Conservation (phyloP, 768 basidiomycete genomes). For the Suillus hirtellus region DNA sequence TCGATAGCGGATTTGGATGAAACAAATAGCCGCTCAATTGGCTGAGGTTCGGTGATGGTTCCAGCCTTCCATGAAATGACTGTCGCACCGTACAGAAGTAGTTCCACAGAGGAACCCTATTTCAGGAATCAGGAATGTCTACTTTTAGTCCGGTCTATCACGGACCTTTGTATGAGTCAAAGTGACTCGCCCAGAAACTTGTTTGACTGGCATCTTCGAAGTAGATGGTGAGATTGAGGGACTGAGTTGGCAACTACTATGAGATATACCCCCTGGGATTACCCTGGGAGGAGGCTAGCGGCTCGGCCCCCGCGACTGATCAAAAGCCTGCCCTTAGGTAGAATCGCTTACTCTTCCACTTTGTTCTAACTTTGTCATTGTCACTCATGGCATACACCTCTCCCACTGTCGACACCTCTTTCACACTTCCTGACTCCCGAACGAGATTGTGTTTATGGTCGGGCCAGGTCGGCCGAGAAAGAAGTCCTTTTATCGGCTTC, state of each 20-base stretch:
- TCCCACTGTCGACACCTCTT: background rate
- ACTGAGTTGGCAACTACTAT: constrained; percentile 7
- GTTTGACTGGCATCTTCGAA: constrained; percentile 58
- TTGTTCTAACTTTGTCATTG: background rate
- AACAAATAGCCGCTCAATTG: constrained; percentile 75
- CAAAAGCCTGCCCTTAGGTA: constrained; percentile 7
- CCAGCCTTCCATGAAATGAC: constrained; percentile 82
- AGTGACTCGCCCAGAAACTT: constrained; percentile 42
- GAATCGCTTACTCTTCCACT: background rate
- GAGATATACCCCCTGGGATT: background rate
- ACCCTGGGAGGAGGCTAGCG: background rate
- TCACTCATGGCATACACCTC: background rate
- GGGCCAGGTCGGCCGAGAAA: no score
- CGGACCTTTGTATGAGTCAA: constrained; percentile 66
- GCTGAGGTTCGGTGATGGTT: constrained; percentile 33
- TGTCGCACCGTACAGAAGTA: constrained; percentile 83
- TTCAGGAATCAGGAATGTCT: constrained; percentile 1
- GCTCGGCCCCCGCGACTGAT: background rate
- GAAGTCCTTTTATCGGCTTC: constrained; percentile 11
- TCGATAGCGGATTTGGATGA: constrained; percentile 79
- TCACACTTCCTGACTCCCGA: background rate
- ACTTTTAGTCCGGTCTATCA: background rate
- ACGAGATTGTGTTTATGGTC: background rate
- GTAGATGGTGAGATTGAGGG: background rate
- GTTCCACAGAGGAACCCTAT: constrained; percentile 65